Base-by-base conservation (phyloP, 2,329 filamentous ascomycete species). In the Xylariaceae sp. region DNA sequence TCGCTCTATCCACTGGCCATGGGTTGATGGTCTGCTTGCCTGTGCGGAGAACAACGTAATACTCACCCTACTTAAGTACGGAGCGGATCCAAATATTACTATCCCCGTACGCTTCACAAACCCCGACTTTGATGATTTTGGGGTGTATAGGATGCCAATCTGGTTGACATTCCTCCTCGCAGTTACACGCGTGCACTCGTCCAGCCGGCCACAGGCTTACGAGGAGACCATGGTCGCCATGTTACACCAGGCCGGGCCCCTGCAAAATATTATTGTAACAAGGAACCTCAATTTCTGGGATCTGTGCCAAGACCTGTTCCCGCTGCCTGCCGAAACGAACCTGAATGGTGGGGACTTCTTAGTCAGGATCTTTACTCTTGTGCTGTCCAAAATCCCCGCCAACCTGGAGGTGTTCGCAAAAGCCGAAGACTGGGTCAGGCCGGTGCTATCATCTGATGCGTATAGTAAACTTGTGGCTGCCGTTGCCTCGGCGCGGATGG, bases 181-280 rank as follows among this genome's bases (percentile, higher is more conserved):
- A 19, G 16, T 51, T 30, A 13, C 32, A 37, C 30, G 49, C 34
- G 40, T 45, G 42, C 21, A 40, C 30, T 39, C 30, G 22, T 51
- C 21, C 30, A 37, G 45, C 39, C 18, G 40, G 19, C 34, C 34
- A 46, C 32, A 45, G 15, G 19, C 22, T 44, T 51, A 51, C 41
- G 49, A 51, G 40, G 41, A 51, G 32, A 45, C 49, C 8, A 45
- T 51, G 19, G 22, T 39, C 30, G 41, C 49, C 41, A 51, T 51
- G 41, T 30, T 51, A 46, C 18, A 39, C 13, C 32, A 26, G 30
- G 18, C 19, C 41, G 22, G 22, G 40, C 30, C 32, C 21, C 34
- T 44, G 32, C 19, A 45, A 30, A 26, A 12, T 19, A 15, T 15
- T 18, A n/a, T 9, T 48, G 15, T 48, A 21, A 6, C 34, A 21